phyloP scores from a whole-genome alignment of 331 rosid genomes.

The Cucumis variabilis region DNA sequence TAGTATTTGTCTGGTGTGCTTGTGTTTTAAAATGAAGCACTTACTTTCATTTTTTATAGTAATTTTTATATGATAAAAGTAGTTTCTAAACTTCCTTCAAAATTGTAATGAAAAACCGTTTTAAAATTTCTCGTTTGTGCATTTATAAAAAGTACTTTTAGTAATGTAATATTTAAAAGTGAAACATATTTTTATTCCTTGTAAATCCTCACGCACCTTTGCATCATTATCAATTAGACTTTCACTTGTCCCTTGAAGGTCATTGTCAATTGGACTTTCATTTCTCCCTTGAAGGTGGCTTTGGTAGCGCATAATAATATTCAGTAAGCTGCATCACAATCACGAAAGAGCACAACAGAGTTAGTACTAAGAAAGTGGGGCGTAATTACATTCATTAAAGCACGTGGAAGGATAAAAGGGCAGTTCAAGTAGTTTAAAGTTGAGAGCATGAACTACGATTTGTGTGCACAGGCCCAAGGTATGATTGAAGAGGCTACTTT shows the following conservation, averaged over 20 bases:
- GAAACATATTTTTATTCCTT: no score
- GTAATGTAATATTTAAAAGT: neutral
- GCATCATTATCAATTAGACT: neutral
- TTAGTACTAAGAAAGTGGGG: neutral
- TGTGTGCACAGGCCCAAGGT: neutral
- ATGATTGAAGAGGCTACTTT: neutral
- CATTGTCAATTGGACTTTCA: neutral
- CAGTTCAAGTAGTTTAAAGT: neutral
- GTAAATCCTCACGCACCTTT: neutral
- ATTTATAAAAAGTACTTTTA: neutral
- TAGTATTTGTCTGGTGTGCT: neutral
- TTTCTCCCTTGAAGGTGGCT: neutral
- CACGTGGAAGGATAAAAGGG: neutral
- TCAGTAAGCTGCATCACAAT: constrained; percentile 21
- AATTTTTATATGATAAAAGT: neutral
- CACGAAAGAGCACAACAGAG: no score
- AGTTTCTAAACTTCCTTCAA: neutral
- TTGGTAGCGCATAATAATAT: constrained; percentile 23
- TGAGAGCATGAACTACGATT: neutral
- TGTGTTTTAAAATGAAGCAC: neutral
- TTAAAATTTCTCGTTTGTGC: neutral
- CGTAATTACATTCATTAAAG: neutral
- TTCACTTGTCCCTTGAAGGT: neutral
- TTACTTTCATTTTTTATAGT: neutral
- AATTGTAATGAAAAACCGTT: neutral